Base-by-base conservation (phyloP, 1,139 yeast species). In the Geotrichum candidum region DNA sequence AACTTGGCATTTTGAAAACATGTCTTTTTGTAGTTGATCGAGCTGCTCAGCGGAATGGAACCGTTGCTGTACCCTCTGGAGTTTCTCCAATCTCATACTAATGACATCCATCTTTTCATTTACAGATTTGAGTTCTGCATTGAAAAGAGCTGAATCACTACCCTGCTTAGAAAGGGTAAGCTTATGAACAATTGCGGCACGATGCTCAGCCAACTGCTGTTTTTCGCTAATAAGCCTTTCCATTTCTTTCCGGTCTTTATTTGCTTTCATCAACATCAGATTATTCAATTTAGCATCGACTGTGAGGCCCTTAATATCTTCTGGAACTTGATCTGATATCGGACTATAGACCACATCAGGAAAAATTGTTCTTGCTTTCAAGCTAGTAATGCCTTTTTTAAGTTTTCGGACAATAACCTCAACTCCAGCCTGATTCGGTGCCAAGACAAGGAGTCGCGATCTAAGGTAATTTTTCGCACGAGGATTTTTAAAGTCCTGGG, bases 1-100 rank as follows among this genome's bases (percentile, higher is more conserved):
- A 51, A 94, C 85, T 65, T 91, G 91, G 11, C 97, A 92, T n/a
- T 82, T 83, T 46, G 81, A 81, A 63, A 94, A 77, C 50, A 92
- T 82, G 64, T 84, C 83, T 10, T 85, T 86, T 71, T 91, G 41
- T 7, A n/a, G 15, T 25, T 54, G 5, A 23, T 5, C 18, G 15
- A 38, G 45, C 18, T n/a, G 25, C 5, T 15, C n/a, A 11, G 50
- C 4, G 2, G 15, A 38, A 9, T 33, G 48, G 38, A 7, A n/a
- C 48, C n/a, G 33, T 2, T 29, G 7, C 33, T 29, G 33, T 29
- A 1, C 33, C 7, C 10, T 29, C 4, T 29, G 7, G 7, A 29
- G 33, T 9, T 29, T 29, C 33, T 29, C 10, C 33, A 29, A 29
- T 9, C 10, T 29, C 7, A 29, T 29, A 29, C 33, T 29, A 9